phyloP scores from a whole-genome alignment of 176 grass and related monocot genomes.

The Pontederia crassipes region DNA sequence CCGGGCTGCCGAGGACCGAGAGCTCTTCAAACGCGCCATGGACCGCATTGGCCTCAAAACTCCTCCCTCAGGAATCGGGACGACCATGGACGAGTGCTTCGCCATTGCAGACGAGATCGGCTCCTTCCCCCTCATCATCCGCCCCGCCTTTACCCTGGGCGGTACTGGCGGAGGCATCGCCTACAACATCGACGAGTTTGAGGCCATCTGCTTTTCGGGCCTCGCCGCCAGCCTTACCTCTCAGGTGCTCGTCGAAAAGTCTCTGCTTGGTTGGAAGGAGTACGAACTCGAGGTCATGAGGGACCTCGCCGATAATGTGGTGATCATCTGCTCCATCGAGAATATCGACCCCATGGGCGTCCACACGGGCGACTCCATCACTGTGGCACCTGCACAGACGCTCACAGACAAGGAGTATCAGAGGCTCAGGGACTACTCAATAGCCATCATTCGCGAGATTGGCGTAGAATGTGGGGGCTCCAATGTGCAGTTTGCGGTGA shows the following conservation, averaged over 20 bases:
- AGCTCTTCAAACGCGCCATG: slow-evolving; percentile 96
- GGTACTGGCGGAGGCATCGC: slow-evolving; percentile 92
- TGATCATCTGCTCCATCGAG: slow-evolving; percentile 98
- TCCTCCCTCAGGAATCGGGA: slow-evolving; percentile 81
- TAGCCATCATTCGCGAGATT: slow-evolving; percentile 94
- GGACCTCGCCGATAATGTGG: slow-evolving; percentile 90
- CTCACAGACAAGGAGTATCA: slow-evolving; percentile 97
- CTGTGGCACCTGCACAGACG: slow-evolving; percentile 81
- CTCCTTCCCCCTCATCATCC: slow-evolving; percentile 76
- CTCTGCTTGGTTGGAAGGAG: slow-evolving; percentile 96
- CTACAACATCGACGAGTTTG: slow-evolving; percentile 79
- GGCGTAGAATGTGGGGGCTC: slow-evolving; percentile 95
- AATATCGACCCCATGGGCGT: slow-evolving; percentile 98
- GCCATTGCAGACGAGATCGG: slow-evolving; percentile 58
- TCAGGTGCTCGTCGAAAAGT: slow-evolving; percentile 95
- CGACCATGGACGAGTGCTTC: slow-evolving; percentile 73
- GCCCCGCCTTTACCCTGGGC: slow-evolving; percentile 86
- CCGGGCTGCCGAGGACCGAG: slow-evolving; percentile 70
- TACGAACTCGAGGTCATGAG: slow-evolving; percentile 98
- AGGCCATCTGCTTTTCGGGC: slow-evolving; percentile 72
- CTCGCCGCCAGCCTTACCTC: slow-evolving; percentile 54
- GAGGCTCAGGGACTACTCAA: slow-evolving; percentile 64
- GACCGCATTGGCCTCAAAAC: slow-evolving; percentile 83
- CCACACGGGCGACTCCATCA: slow-evolving; percentile 96
- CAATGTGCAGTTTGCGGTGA: slow-evolving; percentile 89